Conservation (phyloP, 2,329 filamentous ascomycete species). For the Neopestalotiopsis clavispora region DNA sequence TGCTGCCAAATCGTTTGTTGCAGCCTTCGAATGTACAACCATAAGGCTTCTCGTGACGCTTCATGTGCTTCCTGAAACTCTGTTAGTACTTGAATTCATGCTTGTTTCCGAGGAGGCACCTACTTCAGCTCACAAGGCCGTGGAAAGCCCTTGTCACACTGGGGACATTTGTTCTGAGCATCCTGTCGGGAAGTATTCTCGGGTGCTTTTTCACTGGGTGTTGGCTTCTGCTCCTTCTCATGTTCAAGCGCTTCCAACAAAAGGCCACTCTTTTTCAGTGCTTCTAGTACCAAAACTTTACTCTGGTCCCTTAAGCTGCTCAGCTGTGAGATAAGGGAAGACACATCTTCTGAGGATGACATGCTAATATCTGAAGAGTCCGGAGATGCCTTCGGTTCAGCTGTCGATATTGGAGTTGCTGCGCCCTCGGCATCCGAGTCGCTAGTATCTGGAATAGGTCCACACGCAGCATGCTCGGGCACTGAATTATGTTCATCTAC, state of each 20-base stretch:
- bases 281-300: conserved; percentile 27
- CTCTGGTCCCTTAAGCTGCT: conserved; percentile 23
- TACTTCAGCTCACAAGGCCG: conserved; percentile 65
- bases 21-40: conserved; percentile 78
- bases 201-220: conserved; percentile 19
- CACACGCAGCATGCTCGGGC: not conserved
- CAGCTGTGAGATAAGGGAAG: conserved; percentile 19
- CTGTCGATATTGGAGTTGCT: not conserved
- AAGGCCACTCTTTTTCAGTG: conserved; percentile 28
- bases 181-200: conserved; percentile 25
- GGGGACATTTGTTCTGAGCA: conserved; percentile 36
- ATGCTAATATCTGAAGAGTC: not conserved
- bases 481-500: not conserved
- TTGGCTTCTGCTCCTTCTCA: conserved; percentile 27
- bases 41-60: conserved; percentile 81
- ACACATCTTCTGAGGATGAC: not conserved
- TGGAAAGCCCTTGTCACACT: conserved; percentile 52
- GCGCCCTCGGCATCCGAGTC: not conserved
- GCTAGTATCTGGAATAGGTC: not conserved
- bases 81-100: conserved; percentile 26
- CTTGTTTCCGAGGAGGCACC: conserved; percentile 23
- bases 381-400: not conserved
- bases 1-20: conserved; percentile 80
- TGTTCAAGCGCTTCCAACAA: conserved; percentile 31
- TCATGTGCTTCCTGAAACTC: conserved; percentile 74